Percentiles rank a stretch among this genome's conserved stretches.
Conservation (phyloP, 129 eudicot species). For the Mikania micrantha region DNA sequence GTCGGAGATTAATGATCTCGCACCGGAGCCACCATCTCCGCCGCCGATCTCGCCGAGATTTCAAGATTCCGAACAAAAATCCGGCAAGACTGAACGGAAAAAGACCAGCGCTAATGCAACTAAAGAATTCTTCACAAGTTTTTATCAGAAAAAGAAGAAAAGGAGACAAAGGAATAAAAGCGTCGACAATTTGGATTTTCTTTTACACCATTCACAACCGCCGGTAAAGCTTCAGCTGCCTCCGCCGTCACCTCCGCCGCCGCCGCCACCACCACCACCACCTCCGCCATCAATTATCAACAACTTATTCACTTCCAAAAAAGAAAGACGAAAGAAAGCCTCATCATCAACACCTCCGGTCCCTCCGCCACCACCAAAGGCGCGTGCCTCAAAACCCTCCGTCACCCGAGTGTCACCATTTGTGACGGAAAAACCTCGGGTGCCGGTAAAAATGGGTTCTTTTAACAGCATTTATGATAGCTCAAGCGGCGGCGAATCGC, state of each 20-base stretch:
- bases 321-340: constrained; percentile 23
- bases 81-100: constrained; percentile 26
- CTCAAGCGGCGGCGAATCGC: constrained; percentile 59
- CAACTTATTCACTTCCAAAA: constrained; percentile 57
- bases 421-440: constrained; percentile 20
- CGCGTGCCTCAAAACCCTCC: constrained; percentile 15
- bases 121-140: constrained; percentile 53
- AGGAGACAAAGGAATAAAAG: constrained; percentile 62
- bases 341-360: constrained; percentile 3
- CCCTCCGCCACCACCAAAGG: constrained; percentile 23
- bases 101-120: constrained; percentile 41
- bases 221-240: constrained; percentile 34
- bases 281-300: constrained; percentile 44
- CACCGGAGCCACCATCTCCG: constrained; percentile 31
- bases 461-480: constrained; percentile 34
- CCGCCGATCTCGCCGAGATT: background rate
- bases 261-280: constrained; percentile 44
- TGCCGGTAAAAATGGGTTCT: constrained; percentile 31
- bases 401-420: constrained; percentile 21
- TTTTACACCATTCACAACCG: constrained; percentile 36
- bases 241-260: constrained; percentile 51
- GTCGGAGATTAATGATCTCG: constrained; percentile 12
- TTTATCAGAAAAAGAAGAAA: constrained; percentile 56
- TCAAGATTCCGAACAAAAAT: constrained; percentile 14
- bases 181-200: constrained; percentile 51